Percentiles rank a stretch among this genome's conserved stretches.
phyloP scores from a whole-genome alignment of 73 alveolate genomes.

The Urostyla sp. region DNA sequence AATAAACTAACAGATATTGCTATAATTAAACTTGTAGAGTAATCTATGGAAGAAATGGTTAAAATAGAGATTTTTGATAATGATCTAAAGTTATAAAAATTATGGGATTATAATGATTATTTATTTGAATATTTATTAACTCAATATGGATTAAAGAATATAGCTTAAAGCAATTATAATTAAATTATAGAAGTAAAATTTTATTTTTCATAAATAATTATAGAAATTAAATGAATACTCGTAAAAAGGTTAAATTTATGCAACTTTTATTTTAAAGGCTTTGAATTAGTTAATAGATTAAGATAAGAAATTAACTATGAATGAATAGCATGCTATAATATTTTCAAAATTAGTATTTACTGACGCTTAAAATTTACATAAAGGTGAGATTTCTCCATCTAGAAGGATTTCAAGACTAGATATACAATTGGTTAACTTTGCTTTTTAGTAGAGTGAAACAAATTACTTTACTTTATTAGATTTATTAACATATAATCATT shows the following conservation, averaged over 20 bases:
- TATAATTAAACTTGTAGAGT: slow-evolving; percentile 4
- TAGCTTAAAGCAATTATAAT: slow-evolving; percentile 23
- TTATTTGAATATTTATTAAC: slow-evolving; percentile 24
- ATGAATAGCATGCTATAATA: slow-evolving; percentile 19
- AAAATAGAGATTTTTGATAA: slow-evolving; percentile 19
- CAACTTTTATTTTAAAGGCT: not conserved
- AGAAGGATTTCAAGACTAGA: slow-evolving; percentile 47
- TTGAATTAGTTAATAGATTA: not conserved
- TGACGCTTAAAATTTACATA: not conserved
- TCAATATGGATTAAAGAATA: slow-evolving; percentile 24
- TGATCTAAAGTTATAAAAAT: not conserved
- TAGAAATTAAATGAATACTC: slow-evolving; percentile 17
- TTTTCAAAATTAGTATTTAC: slow-evolving; percentile 3
- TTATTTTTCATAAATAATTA: not conserved
- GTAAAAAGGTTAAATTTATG: slow-evolving; percentile 6
- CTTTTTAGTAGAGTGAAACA: not conserved
- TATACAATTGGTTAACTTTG: not conserved
- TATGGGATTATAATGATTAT: slow-evolving; percentile 16
- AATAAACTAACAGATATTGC: slow-evolving; percentile 12
- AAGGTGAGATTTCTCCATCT: slow-evolving; percentile 12
- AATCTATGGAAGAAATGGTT: slow-evolving; percentile 44
- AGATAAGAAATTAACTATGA: not conserved
- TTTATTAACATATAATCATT: not conserved
- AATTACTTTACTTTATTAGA: slow-evolving; percentile 9
- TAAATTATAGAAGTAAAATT: slow-evolving; percentile 4